A percentile compares a stretch with the other conserved stretches of the same genome.
Conservation (phyloP, 2,329 filamentous ascomycete genomes). For the Emericellopsis atlantica region DNA sequence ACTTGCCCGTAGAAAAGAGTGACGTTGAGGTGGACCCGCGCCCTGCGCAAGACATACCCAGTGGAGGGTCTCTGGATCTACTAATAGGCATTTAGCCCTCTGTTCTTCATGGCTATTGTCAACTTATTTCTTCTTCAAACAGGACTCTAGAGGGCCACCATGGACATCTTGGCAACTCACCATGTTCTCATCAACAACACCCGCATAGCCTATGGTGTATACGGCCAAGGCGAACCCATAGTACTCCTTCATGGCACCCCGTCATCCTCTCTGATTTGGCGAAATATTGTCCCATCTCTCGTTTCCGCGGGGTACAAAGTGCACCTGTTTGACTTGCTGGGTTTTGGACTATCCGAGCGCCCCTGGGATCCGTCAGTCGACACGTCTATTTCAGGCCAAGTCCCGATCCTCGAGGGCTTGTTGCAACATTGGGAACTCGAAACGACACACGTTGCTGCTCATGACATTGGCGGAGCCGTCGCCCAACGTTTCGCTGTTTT, state of each 20-base stretch:
- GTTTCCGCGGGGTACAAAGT: conserved; percentile 10
- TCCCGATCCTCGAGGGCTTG: conserved; percentile 13
- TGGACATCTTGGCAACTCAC: conserved; percentile 11
- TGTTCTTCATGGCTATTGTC: too few species aligned
- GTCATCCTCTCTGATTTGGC: conserved; percentile 19
- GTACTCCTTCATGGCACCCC: conserved; percentile 19
- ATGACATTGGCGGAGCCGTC: conserved; percentile 18
- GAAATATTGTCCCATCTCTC: conserved; percentile 12
- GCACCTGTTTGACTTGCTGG: conserved; percentile 17
- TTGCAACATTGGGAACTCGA: conserved; percentile 13
- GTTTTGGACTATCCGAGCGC: conserved; percentile 17
- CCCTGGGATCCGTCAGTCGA: conserved; percentile 14
- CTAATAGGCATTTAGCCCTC: too few species aligned
- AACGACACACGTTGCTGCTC: conserved; percentile 12
- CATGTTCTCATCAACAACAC: conserved; percentile 12
- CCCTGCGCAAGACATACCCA: too few species aligned
- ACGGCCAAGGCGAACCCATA: conserved; percentile 12
- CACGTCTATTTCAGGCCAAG: conserved; percentile 18
- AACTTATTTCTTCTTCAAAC: too few species aligned
- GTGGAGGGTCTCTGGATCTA: too few species aligned
- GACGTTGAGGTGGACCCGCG: too few species aligned
- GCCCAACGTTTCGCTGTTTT: conserved; percentile 14
- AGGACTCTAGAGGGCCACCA: not conserved
- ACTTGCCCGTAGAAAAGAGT: too few species aligned
- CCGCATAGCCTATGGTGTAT: conserved; percentile 14